Evolutionary conservation across 192 early-diverging fungal genomes (phyloP), one percentile per base, ranked within the genome.

Genomic region (Entomortierella chlamydospora): DNA sequence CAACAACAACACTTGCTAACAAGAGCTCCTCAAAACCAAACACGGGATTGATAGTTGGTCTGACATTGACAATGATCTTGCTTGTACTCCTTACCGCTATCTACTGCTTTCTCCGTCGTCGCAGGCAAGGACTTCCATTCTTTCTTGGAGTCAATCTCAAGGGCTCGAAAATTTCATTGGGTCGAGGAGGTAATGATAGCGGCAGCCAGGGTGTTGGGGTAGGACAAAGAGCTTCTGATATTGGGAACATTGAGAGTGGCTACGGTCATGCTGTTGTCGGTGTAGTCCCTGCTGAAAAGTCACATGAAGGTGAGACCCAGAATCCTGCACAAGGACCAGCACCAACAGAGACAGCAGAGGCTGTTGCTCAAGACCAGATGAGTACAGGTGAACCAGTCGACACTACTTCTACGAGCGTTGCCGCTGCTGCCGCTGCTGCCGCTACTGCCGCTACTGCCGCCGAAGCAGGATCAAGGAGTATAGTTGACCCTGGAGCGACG

Each of bases 31-130:
- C 52, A 26, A 50, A 23, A 23, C 7, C 47, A 8, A 65, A 54
- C 0, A 41, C n/a, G 20, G 58, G 47, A 26, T 42, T 70, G 50
- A 61, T 61, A 23, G 39, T 70, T 11, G 68, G 68, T 17, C 33
- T 70, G 28, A 23, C 50, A 0, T 26, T 61, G 5, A 42, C 42
- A 20, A 11, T 54, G 6, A 49, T 22, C 10, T 8, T 70, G 11
- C 23, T 60, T 39, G 20, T 54, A 22, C 26, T 61, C 23, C 49
- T 70, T 11, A 33, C 26, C 5, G 18, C 22, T 22, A 20, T 70
- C 2, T n/a, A n/a, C n/a, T 61, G 20, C 37, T 4, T 60, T 22
- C 37, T 70, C 47, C 51, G 30, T 15, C 58, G 34, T 30, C 22
- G 26, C 31, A 50, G 30, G 49, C 42, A 43, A 11, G 57, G 57